These are phyloP conservation scores for Camelina sativa DNA, from an alignment of 345 rosid species.

Conservation along the genomic window DNA sequence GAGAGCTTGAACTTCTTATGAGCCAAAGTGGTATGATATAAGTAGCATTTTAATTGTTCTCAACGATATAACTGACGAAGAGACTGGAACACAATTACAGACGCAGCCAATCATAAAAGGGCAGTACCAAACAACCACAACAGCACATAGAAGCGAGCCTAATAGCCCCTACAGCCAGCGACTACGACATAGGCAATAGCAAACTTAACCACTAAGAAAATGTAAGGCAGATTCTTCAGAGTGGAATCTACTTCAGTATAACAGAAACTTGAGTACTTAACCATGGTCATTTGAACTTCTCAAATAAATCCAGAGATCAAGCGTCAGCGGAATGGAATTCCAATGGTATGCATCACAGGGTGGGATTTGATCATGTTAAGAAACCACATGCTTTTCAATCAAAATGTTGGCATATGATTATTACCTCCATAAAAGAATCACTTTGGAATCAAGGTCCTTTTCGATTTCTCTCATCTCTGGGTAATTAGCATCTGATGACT, in stretches of 20 bases:
- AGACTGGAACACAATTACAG: constrained; percentile 1
- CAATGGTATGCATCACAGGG: constrained; percentile 28
- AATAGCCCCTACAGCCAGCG: neutral
- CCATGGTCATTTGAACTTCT: constrained; percentile 32
- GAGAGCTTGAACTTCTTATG: constrained; percentile 22
- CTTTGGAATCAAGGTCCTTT: constrained; percentile 91
- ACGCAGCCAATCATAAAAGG: constrained; percentile 5
- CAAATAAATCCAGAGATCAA: constrained; percentile 27
- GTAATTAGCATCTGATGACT: constrained; percentile 53
- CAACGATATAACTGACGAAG: constrained; percentile 2
- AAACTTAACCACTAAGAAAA: constrained; percentile 8
- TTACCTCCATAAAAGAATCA: constrained; percentile 97
- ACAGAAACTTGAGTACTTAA: neutral
- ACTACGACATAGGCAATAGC: constrained; percentile 1
- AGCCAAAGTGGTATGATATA: constrained; percentile 9
- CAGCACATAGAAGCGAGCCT: neutral
- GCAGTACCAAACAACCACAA: constrained; percentile 2
- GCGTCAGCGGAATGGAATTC: constrained; percentile 6
- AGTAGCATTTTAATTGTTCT: neutral
- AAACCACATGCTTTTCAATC: constrained; percentile 24
- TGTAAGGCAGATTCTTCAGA: constrained; percentile 4
- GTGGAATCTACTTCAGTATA: neutral
- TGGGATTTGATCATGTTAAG: constrained; percentile 15
- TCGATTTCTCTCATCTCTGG: constrained; percentile 87
- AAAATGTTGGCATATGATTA: constrained; percentile 30